These are phyloP conservation scores for Ogataea methanolica DNA, from an alignment of 805 yeast genomes.

Conservation along the genomic window DNA sequence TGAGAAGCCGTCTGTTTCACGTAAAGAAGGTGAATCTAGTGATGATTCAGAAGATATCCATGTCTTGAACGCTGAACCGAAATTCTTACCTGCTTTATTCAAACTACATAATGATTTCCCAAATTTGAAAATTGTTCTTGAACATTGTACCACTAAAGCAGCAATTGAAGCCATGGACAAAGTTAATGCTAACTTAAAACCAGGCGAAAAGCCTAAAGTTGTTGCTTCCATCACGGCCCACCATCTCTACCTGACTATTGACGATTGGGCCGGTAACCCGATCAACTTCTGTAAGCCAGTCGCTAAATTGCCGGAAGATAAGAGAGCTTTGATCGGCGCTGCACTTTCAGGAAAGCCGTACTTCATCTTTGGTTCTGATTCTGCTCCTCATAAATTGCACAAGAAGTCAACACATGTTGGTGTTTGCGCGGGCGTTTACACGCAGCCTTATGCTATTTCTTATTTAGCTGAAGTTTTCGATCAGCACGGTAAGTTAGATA, in stretches of 20 bases:
- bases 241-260: constrained; percentile 83
- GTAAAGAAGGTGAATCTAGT: constrained; percentile 13
- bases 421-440: constrained; percentile 97
- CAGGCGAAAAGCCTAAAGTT: constrained; percentile 45
- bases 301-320: constrained; percentile 86
- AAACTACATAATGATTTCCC: constrained; percentile 84
- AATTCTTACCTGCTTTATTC: constrained; percentile 81
- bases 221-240: constrained; percentile 96
- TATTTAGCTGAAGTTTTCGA: constrained; percentile 89
- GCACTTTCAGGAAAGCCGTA: constrained; percentile 89
- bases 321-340: constrained; percentile 74
- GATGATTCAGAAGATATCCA: constrained; percentile 64
- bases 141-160: constrained; percentile 90
- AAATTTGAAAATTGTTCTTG: constrained; percentile 76
- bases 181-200: constrained; percentile 45
- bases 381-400: constrained; percentile 92
- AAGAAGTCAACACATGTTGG: constrained; percentile 73
- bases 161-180: constrained; percentile 75
- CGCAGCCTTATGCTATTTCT: constrained; percentile 77
- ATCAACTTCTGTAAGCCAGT: constrained; percentile 96
- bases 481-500: constrained; percentile 53
- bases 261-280: constrained; percentile 96
- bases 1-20: constrained; percentile 70
- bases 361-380: constrained; percentile 95
- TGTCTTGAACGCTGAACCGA: constrained; percentile 90